Evolutionary conservation across 1,139 yeast species (phyloP).

Genomic region (Nakaseomyces sp.): DNA sequence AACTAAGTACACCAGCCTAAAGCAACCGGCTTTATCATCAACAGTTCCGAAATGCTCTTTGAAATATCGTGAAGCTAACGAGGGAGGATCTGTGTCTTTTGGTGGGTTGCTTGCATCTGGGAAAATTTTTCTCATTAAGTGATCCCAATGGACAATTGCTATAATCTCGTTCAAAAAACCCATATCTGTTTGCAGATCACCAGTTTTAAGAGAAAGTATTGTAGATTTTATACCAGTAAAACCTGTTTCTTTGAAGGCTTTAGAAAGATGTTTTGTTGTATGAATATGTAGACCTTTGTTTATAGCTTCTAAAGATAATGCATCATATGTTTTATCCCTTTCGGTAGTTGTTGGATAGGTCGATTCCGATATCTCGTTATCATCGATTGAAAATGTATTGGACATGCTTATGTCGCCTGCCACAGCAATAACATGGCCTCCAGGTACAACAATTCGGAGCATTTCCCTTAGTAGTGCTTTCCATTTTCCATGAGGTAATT

Average conservation of each 20-base stretch:
- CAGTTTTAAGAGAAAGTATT: slow-evolving; percentile 22
- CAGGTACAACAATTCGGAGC: slow-evolving; percentile 24
- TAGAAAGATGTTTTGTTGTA: slow-evolving; percentile 25
- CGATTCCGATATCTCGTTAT: not conserved
- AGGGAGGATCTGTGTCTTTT: slow-evolving; percentile 16
- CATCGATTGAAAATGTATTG: slow-evolving; percentile 12
- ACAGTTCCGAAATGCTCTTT: slow-evolving; percentile 25
- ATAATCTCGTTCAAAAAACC: slow-evolving; percentile 26
- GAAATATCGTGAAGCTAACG: slow-evolving; percentile 20
- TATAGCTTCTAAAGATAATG: slow-evolving; percentile 22
- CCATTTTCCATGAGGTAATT: slow-evolving; percentile 25
- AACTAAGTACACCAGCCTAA: slow-evolving; percentile 20
- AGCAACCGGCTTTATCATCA: slow-evolving; percentile 25
- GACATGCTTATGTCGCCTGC: slow-evolving; percentile 22
- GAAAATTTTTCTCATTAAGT: slow-evolving; percentile 16
- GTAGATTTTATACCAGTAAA: slow-evolving; percentile 26
- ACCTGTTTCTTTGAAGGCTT: slow-evolving; percentile 24
- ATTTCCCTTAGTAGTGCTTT: slow-evolving; percentile 23
- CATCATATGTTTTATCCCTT: slow-evolving; percentile 21
- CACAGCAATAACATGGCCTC: slow-evolving; percentile 25
- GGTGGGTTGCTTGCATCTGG: slow-evolving; percentile 16
- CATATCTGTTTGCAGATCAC: slow-evolving; percentile 26
- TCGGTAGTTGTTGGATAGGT: slow-evolving; percentile 20
- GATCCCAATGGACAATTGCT: slow-evolving; percentile 20
- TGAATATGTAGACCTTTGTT: slow-evolving; percentile 23